Base-by-base conservation (phyloP, 2,329 filamentous ascomycete species). In the Teratosphaeria destructans region DNA sequence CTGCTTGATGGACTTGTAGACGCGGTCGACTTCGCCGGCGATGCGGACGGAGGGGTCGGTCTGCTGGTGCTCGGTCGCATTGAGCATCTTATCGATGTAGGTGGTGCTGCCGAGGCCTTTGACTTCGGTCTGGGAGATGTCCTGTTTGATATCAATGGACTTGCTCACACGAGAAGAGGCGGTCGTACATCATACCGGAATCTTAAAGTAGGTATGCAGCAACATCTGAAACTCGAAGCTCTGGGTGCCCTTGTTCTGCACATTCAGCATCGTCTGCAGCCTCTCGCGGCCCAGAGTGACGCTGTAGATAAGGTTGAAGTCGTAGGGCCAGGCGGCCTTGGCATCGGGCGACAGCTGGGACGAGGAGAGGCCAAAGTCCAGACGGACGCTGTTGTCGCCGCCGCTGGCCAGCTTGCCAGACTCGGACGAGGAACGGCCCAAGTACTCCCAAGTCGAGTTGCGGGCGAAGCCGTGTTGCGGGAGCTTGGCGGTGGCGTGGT, bases 401-500 rank as follows among this genome's bases (percentile, higher is more conserved):
- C 69, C 70, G 43, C 69, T 70, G 74, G 74, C 61, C 62, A 73
- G 60, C 65, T 76, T 70, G 60, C 70, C 71, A 8, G 75, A 75
- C 73, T 91, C 87, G 5, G 82, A 84, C n/a, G 83, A 86, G 6
- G 87, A 90, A 77, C 93, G 95, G 71, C 92, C 92, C 57, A 99
- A 81, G 73, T 94, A 96, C 74, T 97, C 92, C 94, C 94, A 99
- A 63, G 83, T 83, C 54, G 87, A 89, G 70, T 84, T 92, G 67
- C 94, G 90, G 47, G 93, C 94, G 75, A 99, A 95, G 66, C 94
- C 94, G 78, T 97, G 94, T 77, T 96, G 92, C 3, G 92, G 87
- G 29, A 99, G 87, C 65, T 83, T 78, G 57, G 84, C 84, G 32
- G 90, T 94, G n/a, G 88, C 81, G 65, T 87, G 84, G 73, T 92